A percentile compares a stretch with the other conserved stretches of the same genome.
These are phyloP conservation scores for Colletotrichum sp. DNA, from an alignment of 2,329 filamentous ascomycete species.

Conservation along the genomic window DNA sequence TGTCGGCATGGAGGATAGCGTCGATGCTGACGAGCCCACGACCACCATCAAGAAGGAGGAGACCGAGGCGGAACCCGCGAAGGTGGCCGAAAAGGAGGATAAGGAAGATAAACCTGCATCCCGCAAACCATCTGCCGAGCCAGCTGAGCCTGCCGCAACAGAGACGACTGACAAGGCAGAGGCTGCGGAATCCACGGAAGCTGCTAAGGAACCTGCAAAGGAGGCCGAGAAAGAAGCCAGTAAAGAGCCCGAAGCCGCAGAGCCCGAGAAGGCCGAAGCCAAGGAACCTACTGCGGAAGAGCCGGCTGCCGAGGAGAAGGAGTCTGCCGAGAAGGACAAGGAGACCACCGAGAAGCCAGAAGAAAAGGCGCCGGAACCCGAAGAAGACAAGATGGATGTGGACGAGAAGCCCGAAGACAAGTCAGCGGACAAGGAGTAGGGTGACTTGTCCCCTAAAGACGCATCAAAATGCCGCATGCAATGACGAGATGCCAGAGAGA, in stretches of 20 bases:
- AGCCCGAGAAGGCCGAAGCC: neutral
- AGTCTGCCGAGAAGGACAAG: slow-evolving; percentile 25
- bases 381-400: slow-evolving; percentile 26
- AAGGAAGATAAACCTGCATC: slow-evolving; percentile 26
- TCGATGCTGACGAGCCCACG: slow-evolving; percentile 32
- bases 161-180: slow-evolving; percentile 4
- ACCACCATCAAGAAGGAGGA: slow-evolving; percentile 45
- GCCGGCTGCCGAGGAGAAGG: neutral
- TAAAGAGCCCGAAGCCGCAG: neutral
- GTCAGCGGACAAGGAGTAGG: slow-evolving; percentile 2
- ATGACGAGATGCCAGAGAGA: slow-evolving; percentile 3
- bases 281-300: slow-evolving; percentile 16
- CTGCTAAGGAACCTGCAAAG: slow-evolving; percentile 15
- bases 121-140: neutral
- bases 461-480: neutral
- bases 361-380: slow-evolving; percentile 18
- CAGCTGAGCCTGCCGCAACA: slow-evolving; percentile 25
- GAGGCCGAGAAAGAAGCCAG: slow-evolving; percentile 19
- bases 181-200: neutral
- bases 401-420: slow-evolving; percentile 17
- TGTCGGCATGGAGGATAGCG: slow-evolving; percentile 53
- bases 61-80: slow-evolving; percentile 34
- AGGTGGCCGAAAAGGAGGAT: slow-evolving; percentile 28
- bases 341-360: slow-evolving; percentile 19
- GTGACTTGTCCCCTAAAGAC: neutral